Evolutionary conservation across 164 flowering plant genomes (phyloP), one percentile per base, ranked within the genome.

Genomic region (Chimonanthus praecox): DNA sequence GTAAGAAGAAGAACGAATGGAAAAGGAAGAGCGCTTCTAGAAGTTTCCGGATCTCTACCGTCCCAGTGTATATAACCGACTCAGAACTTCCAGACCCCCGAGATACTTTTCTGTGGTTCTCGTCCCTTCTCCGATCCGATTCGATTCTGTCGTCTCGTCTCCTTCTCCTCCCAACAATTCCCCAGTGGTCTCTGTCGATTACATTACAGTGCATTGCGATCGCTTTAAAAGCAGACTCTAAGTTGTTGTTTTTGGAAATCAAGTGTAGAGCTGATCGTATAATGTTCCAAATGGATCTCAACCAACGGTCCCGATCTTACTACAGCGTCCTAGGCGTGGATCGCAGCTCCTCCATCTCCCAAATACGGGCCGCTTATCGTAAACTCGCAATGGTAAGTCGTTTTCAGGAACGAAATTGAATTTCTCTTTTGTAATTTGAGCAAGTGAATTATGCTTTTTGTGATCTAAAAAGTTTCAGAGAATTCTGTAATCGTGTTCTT

Each of bases 301-400:
- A 67, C 4, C 68, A 68, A 49, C 16, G 47, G 5, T 58, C 71
- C 13, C 6, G 58, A 68, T 76, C 76, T 64, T 77, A 71, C 44
- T 80, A 77, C 69, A 54, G 63, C 13, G 51, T 73, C 10, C 71
- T 80, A 0, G 80, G 83, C 13, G 67, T 80, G 1, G 50, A 15
- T 5, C 44, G 49, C 62, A 44, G 51, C 13, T 74, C 81, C 10
- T 78, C 84, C 1, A 2, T 48, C 3, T 20, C 69, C 16, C 76
- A 82, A 44, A 79, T 82, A n/a, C 79, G 80, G 58, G 68, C 71
- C 20, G 82, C 84, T 58, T 79, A 78, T 65, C 61, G 78, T 45
- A 82, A 79, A 71, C 80, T 79, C 13, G 84, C 84, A 2, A 71
- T 82, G 82, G 84, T 82, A 74, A 9, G 16, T 18, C 65, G 16